Conservation (phyloP, 495 filamentous ascomycete genomes). For the Aspergillus indologenus region DNA sequence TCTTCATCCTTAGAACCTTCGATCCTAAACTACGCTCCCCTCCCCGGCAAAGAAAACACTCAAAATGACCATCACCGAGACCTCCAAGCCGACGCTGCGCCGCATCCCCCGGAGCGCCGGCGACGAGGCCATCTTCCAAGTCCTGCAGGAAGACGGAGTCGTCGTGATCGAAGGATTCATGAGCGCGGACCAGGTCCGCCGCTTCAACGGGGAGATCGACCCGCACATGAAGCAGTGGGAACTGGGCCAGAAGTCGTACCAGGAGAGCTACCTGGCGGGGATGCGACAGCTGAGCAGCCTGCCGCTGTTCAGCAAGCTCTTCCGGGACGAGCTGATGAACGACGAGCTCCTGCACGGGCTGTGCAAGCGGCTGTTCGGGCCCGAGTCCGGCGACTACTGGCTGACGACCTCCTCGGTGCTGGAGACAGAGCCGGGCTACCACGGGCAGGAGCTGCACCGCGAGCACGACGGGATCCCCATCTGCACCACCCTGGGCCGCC, state of each 20-base stretch:
- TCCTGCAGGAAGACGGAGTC: background rate
- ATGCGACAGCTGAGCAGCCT: background rate
- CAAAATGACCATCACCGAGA: too few species aligned
- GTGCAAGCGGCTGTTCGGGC: background rate
- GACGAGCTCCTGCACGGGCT: background rate
- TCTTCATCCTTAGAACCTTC: too few species aligned
- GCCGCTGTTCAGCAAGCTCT: background rate
- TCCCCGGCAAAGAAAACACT: too few species aligned
- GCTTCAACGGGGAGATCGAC: background rate
- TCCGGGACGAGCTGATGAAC: background rate
- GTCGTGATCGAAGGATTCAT: background rate
- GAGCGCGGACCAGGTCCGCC: background rate
- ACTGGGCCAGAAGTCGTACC: background rate
- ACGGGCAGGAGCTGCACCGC: constrained; percentile 17
- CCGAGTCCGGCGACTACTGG: constrained; percentile 12
- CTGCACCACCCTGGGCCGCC: constrained; percentile 8
- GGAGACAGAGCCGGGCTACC: constrained; percentile 14
- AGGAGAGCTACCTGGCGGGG: too few species aligned
- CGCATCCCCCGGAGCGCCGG: background rate
- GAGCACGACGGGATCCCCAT: constrained; percentile 12
- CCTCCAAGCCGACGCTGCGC: background rate
- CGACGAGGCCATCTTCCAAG: background rate
- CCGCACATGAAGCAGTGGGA: background rate
- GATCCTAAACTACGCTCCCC: too few species aligned
- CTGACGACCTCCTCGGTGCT: constrained; percentile 14